Conservation (phyloP, 768 basidiomycete species). For the Steccherinum ochraceum region DNA sequence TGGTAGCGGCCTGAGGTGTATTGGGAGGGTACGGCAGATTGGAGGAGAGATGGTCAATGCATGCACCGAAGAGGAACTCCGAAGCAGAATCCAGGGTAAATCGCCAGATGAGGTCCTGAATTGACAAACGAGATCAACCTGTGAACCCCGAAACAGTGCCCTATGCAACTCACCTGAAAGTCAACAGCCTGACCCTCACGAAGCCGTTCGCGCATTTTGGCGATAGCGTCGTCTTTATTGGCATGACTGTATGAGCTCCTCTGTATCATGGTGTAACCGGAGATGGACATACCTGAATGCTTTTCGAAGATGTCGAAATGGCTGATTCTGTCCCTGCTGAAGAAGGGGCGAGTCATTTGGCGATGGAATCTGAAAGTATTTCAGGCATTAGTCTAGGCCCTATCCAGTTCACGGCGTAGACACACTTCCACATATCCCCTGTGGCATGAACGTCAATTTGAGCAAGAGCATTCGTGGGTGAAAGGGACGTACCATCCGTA, state of each 20-base stretch:
- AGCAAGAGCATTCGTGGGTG: not conserved
- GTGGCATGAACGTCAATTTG: not conserved
- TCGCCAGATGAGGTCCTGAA: slow-evolving; percentile 43
- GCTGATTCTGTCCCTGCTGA: slow-evolving; percentile 27
- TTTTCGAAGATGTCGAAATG: slow-evolving; percentile 21
- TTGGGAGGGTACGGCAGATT: slow-evolving; percentile 41
- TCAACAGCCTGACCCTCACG: slow-evolving; percentile 12
- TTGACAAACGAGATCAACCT: too few relatives aligned
- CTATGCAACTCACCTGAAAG: slow-evolving; percentile 14
- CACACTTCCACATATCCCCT: slow-evolving; percentile 71
- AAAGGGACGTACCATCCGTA: slow-evolving; percentile 36
- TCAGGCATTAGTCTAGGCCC: not conserved
- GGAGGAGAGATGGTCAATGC: slow-evolving; percentile 39
- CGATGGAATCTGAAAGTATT: slow-evolving; percentile 47
- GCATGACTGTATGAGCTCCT: not conserved
- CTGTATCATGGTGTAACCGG: not conserved
- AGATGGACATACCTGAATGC: slow-evolving; percentile 4
- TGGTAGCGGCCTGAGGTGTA: slow-evolving; percentile 15
- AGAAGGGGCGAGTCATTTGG: slow-evolving; percentile 65
- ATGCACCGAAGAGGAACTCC: slow-evolving; percentile 48
- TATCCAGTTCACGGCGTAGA: not conserved
- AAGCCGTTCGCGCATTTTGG: slow-evolving; percentile 7
- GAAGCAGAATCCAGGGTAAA: slow-evolving; percentile 58
- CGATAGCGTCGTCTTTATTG: slow-evolving; percentile 8
- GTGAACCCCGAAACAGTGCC: too few relatives aligned